Conservation (phyloP, 2,329 filamentous ascomycete genomes). For the Hymenoscyphus salicellus region DNA sequence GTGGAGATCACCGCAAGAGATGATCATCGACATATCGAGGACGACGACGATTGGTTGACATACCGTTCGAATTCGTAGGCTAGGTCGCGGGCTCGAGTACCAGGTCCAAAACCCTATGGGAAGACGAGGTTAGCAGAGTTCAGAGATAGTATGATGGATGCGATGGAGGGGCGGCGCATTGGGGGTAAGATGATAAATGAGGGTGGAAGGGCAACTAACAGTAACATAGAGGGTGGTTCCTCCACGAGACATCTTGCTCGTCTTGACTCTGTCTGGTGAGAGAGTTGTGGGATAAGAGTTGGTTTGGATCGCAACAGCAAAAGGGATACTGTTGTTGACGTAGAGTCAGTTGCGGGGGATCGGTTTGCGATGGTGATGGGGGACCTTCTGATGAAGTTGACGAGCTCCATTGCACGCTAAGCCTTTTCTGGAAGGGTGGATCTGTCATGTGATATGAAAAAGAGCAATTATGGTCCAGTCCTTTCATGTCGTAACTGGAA, state of each 20-base stretch:
- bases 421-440: neutral
- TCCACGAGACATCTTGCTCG: conserved; percentile 78
- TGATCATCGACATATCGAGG: conserved; percentile 44
- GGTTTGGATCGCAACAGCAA: neutral
- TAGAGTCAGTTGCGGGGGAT: neutral
- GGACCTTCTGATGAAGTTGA: neutral
- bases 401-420: neutral
- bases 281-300: neutral
- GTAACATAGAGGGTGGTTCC: conserved; percentile 96
- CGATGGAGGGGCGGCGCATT: neutral
- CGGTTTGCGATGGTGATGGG: neutral
- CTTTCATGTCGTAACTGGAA: neutral
- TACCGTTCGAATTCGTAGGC: conserved; percentile 99
- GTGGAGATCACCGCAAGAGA: conserved; percentile 39
- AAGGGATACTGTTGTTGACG: neutral
- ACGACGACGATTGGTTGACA: conserved; percentile 56
- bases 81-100: conserved; percentile 96
- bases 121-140: neutral
- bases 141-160: neutral
- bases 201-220: conserved; percentile 27
- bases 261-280: neutral
- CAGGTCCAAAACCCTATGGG: conserved; percentile 81
- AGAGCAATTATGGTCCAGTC: too few relatives aligned
- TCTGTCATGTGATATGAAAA: neutral
- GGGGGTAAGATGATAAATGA: neutral